Evolutionary conservation across 75 land plant genomes (phyloP), one percentile per base, ranked within the genome.

Genomic region (Cunninghamia lanceolata): DNA sequence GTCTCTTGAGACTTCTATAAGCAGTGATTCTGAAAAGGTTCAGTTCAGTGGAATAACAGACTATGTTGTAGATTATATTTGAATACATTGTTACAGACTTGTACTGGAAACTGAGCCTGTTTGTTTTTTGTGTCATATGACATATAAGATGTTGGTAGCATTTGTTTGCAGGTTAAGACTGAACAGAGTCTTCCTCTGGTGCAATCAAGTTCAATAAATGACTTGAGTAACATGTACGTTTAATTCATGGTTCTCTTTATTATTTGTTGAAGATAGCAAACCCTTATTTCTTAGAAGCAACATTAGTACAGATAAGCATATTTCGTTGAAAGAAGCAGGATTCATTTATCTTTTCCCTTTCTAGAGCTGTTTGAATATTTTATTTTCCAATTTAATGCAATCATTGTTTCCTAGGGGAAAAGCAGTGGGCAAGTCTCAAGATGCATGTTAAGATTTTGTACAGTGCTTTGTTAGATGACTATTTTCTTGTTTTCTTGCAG

Each of bases 91-190:
- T 34, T 73, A 73, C 13, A 73, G 38, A 34, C 38, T 34, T 1
- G 15, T 73, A 14, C n/a, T 32, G 16, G 13, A 34, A 73, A 11
- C 11, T 34, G 13, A n/a, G 14, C 7, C 10, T 34, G 25, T 56
- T 56, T 34, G n/a, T n/a, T 46, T 45, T 83, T 50, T 35, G 38
- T 56, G 19, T 36, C 17, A 74, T 42, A 19, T 7, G 52, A 82
- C 21, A 47, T 54, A 19, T 56, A 46, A 32, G n/a, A 85, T 32
- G 52, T 87, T 56, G 84, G 78, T 84, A 74, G 45, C 17, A 50
- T 83, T 35, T 30, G 25, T 85, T 82, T 54, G 3, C 89, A 91
- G 92, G 93, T 79, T 53, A 50, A 83, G 36, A 50, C 89, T 42
- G 63, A 59, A 53, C 71, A 30, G 2, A 77, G 83, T 59, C 81